These are phyloP conservation scores for Ramalina intermedia DNA, from an alignment of 495 filamentous ascomycete genomes.

Conservation along the genomic window DNA sequence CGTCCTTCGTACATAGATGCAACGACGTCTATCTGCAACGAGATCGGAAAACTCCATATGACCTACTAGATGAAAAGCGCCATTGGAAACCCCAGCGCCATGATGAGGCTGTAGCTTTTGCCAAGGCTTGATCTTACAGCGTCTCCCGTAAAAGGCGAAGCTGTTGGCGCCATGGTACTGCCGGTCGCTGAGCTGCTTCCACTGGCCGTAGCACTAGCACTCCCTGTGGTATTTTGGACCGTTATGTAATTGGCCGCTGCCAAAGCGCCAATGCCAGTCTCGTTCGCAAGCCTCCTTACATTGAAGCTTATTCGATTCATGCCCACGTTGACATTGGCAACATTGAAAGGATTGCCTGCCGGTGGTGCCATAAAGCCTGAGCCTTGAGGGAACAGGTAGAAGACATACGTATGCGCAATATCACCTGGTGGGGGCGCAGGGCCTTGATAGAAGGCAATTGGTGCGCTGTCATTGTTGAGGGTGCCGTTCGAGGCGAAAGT, in stretches of 20 bases:
- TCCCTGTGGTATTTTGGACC: conserved; percentile 1
- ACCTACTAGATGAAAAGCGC: no score
- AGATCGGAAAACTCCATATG: no score
- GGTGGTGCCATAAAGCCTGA: conserved; percentile 3
- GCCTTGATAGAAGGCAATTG: conserved; percentile 4
- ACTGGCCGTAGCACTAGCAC: background rate
- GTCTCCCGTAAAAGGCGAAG: background rate
- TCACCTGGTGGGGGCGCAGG: conserved; percentile 7
- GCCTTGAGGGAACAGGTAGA: conserved; percentile 9
- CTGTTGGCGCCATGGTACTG: background rate
- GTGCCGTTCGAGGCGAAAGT: conserved; percentile 4
- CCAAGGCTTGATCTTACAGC: background rate
- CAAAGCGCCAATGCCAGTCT: conserved; percentile 1
- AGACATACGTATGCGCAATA: conserved; percentile 6
- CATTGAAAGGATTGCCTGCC: conserved; percentile 1
- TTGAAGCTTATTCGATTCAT: conserved; percentile 6
- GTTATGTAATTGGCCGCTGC: conserved; percentile 7
- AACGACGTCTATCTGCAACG: no score
- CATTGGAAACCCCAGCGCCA: no score
- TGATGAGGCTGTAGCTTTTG: no score
- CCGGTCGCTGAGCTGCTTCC: background rate
- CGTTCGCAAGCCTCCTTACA: background rate
- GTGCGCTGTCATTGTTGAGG: conserved; percentile 4
- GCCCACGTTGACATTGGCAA: background rate
- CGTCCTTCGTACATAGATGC: no score